Evolutionary conservation across 1,139 yeast species (phyloP).

Genomic region (Kurtzmaniella natalensis): DNA sequence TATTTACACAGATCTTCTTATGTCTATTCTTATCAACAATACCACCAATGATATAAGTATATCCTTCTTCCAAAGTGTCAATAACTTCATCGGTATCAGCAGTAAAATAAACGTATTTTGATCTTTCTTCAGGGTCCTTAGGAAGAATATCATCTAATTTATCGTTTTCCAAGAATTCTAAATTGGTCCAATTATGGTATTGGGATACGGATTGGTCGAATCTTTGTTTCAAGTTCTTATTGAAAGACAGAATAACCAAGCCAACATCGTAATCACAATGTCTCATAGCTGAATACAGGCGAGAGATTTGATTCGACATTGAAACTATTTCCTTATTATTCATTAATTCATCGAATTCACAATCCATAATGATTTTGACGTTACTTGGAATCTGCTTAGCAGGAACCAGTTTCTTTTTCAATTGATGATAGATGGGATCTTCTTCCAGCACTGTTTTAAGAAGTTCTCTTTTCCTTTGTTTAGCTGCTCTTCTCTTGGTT

Average conservation of each 20-base stretch:
- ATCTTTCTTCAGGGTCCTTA: slow-evolving; percentile 26
- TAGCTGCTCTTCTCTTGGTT: slow-evolving; percentile 48
- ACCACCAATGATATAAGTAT: slow-evolving; percentile 88
- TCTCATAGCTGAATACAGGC: slow-evolving; percentile 77
- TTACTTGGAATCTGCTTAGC: slow-evolving; percentile 42
- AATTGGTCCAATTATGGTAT: slow-evolving; percentile 61
- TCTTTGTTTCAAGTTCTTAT: slow-evolving; percentile 59
- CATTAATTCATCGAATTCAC: slow-evolving; percentile 90
- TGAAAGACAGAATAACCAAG: slow-evolving; percentile 60
- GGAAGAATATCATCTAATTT: slow-evolving; percentile 36
- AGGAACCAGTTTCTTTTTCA: slow-evolving; percentile 30
- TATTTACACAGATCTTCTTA: slow-evolving; percentile 73
- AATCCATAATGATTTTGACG: slow-evolving; percentile 66
- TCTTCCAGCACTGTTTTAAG: slow-evolving; percentile 13
- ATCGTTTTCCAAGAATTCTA: slow-evolving; percentile 47
- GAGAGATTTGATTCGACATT: slow-evolving; percentile 72
- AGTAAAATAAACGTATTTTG: slow-evolving; percentile 65
- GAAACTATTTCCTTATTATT: slow-evolving; percentile 73
- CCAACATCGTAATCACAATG: slow-evolving; percentile 57
- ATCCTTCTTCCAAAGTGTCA: slow-evolving; percentile 58
- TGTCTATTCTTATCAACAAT: slow-evolving; percentile 94
- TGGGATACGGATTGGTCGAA: slow-evolving; percentile 62
- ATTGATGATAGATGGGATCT: slow-evolving; percentile 20
- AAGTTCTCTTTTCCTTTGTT: slow-evolving; percentile 24
- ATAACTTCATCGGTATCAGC: slow-evolving; percentile 78